These are phyloP conservation scores for Crataegus laevigata DNA, from an alignment of 306 rosid genomes.

Conservation along the genomic window DNA sequence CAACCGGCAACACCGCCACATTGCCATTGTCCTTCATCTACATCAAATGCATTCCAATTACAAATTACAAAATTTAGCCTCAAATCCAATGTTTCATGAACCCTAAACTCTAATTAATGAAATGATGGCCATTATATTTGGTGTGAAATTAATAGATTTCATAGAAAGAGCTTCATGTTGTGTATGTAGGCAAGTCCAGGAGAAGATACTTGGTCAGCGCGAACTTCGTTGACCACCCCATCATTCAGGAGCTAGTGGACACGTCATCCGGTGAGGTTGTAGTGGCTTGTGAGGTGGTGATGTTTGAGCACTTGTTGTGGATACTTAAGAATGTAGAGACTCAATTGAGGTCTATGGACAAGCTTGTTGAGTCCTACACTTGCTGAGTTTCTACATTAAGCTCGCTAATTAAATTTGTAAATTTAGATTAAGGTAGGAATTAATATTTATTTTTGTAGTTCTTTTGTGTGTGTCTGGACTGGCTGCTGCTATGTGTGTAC, in stretches of 20 bases:
- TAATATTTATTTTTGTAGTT: not conserved
- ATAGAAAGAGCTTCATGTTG: constrained; percentile 35
- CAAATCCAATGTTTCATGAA: not conserved
- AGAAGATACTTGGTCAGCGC: constrained; percentile 59
- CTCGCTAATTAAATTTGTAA: not conserved
- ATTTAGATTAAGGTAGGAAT: constrained; percentile 11
- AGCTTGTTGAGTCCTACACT: constrained; percentile 71
- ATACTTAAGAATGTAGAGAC: constrained; percentile 63
- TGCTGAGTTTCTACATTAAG: constrained; percentile 23
- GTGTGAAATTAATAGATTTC: not conserved
- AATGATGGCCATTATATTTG: not conserved
- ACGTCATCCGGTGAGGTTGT: constrained; percentile 31
- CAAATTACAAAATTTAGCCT: not conserved
- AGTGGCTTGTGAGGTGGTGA: constrained; percentile 74
- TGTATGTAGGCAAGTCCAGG: constrained; percentile 66
- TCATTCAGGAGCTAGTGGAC: constrained; percentile 71
- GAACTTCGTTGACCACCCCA: constrained; percentile 57
- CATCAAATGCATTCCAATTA: not conserved
- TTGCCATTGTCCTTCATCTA: constrained; percentile 46
- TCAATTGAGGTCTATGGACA: constrained; percentile 73
- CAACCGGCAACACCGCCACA: constrained; percentile 45
- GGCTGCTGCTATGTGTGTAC: not conserved
- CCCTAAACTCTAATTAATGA: not conserved
- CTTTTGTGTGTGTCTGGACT: not conserved
- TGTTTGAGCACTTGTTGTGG: constrained; percentile 89